These are phyloP conservation scores for Metschnikowia colocasiae DNA, from an alignment of 805 yeast genomes.

Conservation along the genomic window DNA sequence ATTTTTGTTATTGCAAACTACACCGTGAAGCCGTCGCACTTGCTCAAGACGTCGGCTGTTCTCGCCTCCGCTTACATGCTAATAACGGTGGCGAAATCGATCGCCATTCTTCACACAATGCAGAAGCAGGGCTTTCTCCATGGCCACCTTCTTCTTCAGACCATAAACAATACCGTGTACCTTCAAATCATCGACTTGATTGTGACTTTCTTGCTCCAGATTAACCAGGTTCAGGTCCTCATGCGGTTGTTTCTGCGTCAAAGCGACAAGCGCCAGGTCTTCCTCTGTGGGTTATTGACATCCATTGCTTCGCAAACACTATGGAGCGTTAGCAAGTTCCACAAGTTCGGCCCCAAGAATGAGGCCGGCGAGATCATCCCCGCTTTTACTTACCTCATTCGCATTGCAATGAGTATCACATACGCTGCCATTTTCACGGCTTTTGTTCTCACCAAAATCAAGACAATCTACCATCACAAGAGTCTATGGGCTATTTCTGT, in stretches of 20 bases:
- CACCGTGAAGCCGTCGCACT: conserved; percentile 55
- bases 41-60: conserved; percentile 48
- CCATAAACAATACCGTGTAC: conserved; percentile 40
- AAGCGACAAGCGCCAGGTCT: conserved; percentile 61
- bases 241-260: conserved; percentile 65
- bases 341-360: conserved; percentile 31
- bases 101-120: conserved; percentile 45
- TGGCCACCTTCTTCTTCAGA: conserved; percentile 43
- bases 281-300: conserved; percentile 54
- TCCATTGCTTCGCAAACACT: conserved; percentile 55
- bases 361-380: conserved; percentile 58
- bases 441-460: conserved; percentile 49
- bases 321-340: conserved; percentile 66
- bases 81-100: conserved; percentile 46
- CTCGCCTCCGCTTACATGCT: conserved; percentile 55
- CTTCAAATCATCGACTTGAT: conserved; percentile 58
- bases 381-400: conserved; percentile 67
- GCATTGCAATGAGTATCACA: conserved; percentile 67
- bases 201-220: conserved; percentile 53
- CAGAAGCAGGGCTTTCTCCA: conserved; percentile 41
- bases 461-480: conserved; percentile 46
- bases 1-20: conserved; percentile 62
- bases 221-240: conserved; percentile 68
- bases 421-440: conserved; percentile 63
- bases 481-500: conserved; percentile 53